A percentile compares a stretch with the other conserved stretches of the same genome.
These are phyloP conservation scores for Notholithocarpus densiflorus DNA, from an alignment of 306 rosid species.

Conservation along the genomic window DNA sequence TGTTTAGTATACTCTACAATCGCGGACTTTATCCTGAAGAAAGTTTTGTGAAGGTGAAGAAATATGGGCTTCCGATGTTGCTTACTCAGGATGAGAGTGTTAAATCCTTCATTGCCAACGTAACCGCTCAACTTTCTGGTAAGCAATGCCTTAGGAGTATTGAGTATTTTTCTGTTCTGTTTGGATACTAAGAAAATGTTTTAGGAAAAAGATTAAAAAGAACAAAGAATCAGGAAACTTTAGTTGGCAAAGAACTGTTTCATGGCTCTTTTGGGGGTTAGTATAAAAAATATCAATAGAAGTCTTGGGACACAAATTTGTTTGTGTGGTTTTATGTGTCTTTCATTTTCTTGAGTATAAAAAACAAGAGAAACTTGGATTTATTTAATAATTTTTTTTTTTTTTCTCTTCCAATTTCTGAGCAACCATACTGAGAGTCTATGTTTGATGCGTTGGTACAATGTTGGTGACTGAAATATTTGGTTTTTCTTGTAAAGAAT, in stretches of 20 bases:
- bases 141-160: not conserved
- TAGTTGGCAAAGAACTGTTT: no score
- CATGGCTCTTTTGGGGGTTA: no score
- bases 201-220: not conserved
- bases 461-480: not conserved
- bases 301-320: not conserved
- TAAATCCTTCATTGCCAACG: conserved; percentile 68
- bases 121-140: conserved; percentile 90
- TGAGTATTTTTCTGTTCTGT: not conserved
- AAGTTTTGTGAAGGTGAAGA: conserved; percentile 86
- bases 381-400: no score
- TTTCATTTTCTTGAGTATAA: no score
- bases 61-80: conserved; percentile 93
- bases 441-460: not conserved
- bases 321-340: not conserved
- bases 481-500: conserved; percentile 48
- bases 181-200: not conserved
- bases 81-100: conserved; percentile 93
- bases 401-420: not conserved
- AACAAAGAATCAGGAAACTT: no score
- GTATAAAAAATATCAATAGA: no score
- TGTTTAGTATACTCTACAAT: conserved; percentile 68
- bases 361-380: no score
- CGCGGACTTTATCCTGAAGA: conserved; percentile 97
- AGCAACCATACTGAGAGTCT: not conserved